These are phyloP conservation scores for Hansenula anomala DNA, from an alignment of 1,139 yeast genomes.

Conservation along the genomic window DNA sequence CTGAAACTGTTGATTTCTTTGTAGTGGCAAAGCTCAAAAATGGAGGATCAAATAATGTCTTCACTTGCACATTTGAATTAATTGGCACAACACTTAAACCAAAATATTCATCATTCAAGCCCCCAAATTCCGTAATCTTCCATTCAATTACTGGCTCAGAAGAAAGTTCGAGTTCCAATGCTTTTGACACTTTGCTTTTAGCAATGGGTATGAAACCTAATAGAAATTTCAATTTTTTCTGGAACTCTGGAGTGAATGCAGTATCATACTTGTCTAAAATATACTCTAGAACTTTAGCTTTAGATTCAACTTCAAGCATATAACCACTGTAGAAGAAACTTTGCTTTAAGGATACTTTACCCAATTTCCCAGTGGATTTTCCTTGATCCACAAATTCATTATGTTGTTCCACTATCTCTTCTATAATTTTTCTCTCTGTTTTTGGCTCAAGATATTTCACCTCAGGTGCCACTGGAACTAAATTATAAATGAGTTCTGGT, in stretches of 20 bases:
- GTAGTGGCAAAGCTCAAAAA: conserved; percentile 13
- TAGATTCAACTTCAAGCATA: conserved; percentile 18
- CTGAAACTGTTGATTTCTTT: conserved; percentile 8
- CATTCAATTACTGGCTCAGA: conserved; percentile 14
- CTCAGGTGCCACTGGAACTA: conserved; percentile 25
- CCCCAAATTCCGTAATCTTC: conserved; percentile 25
- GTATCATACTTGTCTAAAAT: conserved; percentile 12
- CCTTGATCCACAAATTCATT: conserved; percentile 21
- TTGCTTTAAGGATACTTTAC: conserved; percentile 18
- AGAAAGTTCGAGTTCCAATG: conserved; percentile 2
- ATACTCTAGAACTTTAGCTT: conserved; percentile 14
- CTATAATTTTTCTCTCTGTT: conserved; percentile 25
- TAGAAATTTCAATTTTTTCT: conserved; percentile 12
- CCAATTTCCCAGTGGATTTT: conserved; percentile 8
- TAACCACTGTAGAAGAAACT: conserved; percentile 24
- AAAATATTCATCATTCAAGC: conserved; percentile 13
- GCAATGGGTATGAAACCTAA: conserved; percentile 18
- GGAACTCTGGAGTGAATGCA: conserved; percentile 12
- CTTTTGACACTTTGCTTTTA: conserved; percentile 12
- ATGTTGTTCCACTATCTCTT: conserved; percentile 25
- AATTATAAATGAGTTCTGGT: conserved; percentile 20
- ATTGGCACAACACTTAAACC: conserved; percentile 24
- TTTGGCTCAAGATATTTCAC: conserved; percentile 27
- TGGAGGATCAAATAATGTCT: conserved; percentile 13
- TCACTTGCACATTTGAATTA: background rate